Evolutionary conservation across 164 flowering plant genomes (phyloP), one percentile per base, ranked within the genome.

Genomic region (Macadamia tetraphylla): DNA sequence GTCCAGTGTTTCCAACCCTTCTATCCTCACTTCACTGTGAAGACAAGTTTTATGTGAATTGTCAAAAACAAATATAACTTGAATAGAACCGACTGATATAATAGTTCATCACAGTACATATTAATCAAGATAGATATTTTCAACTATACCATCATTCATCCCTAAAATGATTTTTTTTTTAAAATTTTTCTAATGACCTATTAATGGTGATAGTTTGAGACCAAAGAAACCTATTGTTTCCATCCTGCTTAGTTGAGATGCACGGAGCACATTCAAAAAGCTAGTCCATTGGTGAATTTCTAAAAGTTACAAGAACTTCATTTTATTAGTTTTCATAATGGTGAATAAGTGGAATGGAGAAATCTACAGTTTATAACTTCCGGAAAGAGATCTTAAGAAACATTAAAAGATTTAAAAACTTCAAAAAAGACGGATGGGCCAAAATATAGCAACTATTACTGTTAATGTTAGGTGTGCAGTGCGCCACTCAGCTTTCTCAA

Each of bases 1-100:
- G 76, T 95, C 97, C 17, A 90, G 87, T 46, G 99, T 95, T 79
- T 95, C 99, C 78, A 95, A 68, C 48, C 98, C 99, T 89, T 95
- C 99, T 57, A 95, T 85, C 80, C 99, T 84, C 75, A 95, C 93
- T 79, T 95, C 99, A 82, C 99, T 95, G 86, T 43, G 15, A 42
- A 64, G 10, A 64, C 29, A 71, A 67, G 49, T 44, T 18, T 66
- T 48, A 52, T 14, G 42, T 62, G 48, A 52, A 64, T 32, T 23
- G 59, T 52, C 31, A 18, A 12, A 55, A 11, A 4, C 52, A 63
- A 8, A 49, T 53, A 17, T 48, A 60, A 40, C 42, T 11, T 10
- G 29, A 65, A 63, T 35, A n/a, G 44, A 43, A 42, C 10, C 9
- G 5, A 17, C 62, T 46, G 53, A n/a, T 8, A 17, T 2, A 66